Conservation (phyloP, 192 early-diverging fungal species). For the Linnemannia elongata region DNA sequence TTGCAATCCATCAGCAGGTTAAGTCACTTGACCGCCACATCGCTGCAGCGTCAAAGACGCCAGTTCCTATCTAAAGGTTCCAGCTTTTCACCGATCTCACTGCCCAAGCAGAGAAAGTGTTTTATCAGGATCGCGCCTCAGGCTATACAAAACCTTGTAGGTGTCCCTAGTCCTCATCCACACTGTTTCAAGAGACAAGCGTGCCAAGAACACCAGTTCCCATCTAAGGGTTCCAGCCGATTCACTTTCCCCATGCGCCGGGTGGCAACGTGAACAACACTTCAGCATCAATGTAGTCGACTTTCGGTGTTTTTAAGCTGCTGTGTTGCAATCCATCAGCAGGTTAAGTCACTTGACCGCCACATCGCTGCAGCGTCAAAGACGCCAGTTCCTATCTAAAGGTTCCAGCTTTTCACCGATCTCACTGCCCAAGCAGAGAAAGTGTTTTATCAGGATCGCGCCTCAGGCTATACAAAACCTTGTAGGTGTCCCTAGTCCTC, state of each 20-base stretch:
- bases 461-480: slow-evolving; percentile 15
- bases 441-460: slow-evolving; percentile 43
- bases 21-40: slow-evolving; percentile 22
- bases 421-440: slow-evolving; percentile 22
- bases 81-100: slow-evolving; percentile 28
- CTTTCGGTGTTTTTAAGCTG: slow-evolving; percentile 35
- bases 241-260: slow-evolving; percentile 15
- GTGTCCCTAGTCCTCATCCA: slow-evolving; percentile 22
- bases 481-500: slow-evolving; percentile 24
- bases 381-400: slow-evolving; percentile 28
- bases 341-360: slow-evolving; percentile 26
- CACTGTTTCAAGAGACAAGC: neutral
- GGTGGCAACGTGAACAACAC: too few relatives aligned
- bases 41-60: slow-evolving; percentile 19
- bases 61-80: slow-evolving; percentile 32
- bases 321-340: slow-evolving; percentile 38
- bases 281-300: too few relatives aligned
- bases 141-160: slow-evolving; percentile 14
- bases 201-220: slow-evolving; percentile 21
- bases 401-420: slow-evolving; percentile 27
- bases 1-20: slow-evolving; percentile 41
- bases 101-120: slow-evolving; percentile 31
- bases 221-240: slow-evolving; percentile 26
- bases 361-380: slow-evolving; percentile 21
- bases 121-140: slow-evolving; percentile 37